Conservation (phyloP, 148 eudicot genomes). For the Cornus florida region DNA sequence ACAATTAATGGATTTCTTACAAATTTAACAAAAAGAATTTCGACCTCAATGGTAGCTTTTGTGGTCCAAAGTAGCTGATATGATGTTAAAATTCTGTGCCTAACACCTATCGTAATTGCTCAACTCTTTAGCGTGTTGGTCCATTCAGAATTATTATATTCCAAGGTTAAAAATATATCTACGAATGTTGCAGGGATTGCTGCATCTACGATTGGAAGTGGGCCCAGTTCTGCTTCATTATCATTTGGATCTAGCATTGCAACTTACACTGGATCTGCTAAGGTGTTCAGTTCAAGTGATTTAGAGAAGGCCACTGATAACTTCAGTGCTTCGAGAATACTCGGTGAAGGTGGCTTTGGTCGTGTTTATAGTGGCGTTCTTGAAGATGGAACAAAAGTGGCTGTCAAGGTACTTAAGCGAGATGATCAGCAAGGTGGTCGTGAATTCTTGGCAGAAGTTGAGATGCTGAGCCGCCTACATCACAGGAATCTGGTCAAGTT, state of each 20-base stretch:
- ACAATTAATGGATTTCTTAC: background rate
- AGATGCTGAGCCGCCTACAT: constrained; percentile 95
- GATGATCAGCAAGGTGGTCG: constrained; percentile 92
- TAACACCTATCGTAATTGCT: background rate
- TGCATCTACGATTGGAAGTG: constrained; percentile 58
- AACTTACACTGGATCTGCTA: constrained; percentile 72
- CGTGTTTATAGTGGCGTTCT: constrained; percentile 74
- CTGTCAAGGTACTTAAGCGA: constrained; percentile 88
- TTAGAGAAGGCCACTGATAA: constrained; percentile 76
- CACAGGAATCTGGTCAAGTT: constrained; percentile 90
- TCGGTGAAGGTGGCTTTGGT: constrained; percentile 98
- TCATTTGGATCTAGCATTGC: constrained; percentile 67
- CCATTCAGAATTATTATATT: background rate
- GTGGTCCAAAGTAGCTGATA: background rate
- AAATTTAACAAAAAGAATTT: background rate
- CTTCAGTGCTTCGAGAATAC: constrained; percentile 51
- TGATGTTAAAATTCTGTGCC: background rate
- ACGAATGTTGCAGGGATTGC: constrained; percentile 42
- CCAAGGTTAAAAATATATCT: background rate
- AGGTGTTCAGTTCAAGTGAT: constrained; percentile 63
- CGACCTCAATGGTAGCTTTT: background rate
- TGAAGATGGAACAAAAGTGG: constrained; percentile 74
- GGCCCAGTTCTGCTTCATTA: constrained; percentile 54
- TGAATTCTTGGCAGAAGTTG: constrained; percentile 90
- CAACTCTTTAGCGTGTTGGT: background rate